phyloP scores from a whole-genome alignment of 148 eudicot species.

The Talinum fruticosum region DNA sequence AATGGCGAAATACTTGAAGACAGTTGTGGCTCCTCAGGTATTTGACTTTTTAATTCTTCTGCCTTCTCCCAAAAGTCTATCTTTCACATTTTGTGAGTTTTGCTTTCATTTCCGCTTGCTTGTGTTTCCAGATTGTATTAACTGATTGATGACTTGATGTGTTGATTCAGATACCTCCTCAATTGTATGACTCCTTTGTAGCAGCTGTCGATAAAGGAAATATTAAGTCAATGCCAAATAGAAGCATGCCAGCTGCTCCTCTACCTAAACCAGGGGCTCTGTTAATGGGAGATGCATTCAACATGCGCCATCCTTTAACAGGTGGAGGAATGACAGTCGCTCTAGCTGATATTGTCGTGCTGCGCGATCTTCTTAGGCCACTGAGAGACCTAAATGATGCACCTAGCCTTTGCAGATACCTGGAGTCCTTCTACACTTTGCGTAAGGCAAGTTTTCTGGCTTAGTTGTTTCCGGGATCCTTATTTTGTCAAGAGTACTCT shows the following conservation, averaged over 20 bases:
- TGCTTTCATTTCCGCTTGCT: not conserved
- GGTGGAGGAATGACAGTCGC: slow-evolving; percentile 99
- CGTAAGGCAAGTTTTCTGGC: slow-evolving; percentile 52
- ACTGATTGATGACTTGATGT: not conserved
- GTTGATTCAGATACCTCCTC: slow-evolving; percentile 58
- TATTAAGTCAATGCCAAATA: slow-evolving; percentile 71
- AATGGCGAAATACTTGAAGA: slow-evolving; percentile 72
- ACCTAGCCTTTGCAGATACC: slow-evolving; percentile 62
- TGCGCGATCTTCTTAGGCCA: slow-evolving; percentile 73
- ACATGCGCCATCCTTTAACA: slow-evolving; percentile 91
- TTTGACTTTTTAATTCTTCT: not conserved
- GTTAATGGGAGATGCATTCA: slow-evolving; percentile 90
- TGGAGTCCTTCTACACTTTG: slow-evolving; percentile 79
- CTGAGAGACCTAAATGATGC: slow-evolving; percentile 64
- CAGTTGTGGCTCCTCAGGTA: slow-evolving; percentile 73
- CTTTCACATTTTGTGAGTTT: not conserved
- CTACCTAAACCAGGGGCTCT: slow-evolving; percentile 82
- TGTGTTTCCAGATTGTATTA: not conserved
- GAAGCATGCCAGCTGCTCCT: slow-evolving; percentile 87
- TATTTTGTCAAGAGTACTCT: slow-evolving; percentile 2
- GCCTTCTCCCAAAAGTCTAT: not conserved
- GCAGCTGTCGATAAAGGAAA: slow-evolving; percentile 65
- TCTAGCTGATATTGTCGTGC: slow-evolving; percentile 69
- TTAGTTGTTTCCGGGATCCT: not conserved
- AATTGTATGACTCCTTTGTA: slow-evolving; percentile 56